phyloP scores from a whole-genome alignment of 2,329 filamentous ascomycete species.

The Penicillium sp. region DNA sequence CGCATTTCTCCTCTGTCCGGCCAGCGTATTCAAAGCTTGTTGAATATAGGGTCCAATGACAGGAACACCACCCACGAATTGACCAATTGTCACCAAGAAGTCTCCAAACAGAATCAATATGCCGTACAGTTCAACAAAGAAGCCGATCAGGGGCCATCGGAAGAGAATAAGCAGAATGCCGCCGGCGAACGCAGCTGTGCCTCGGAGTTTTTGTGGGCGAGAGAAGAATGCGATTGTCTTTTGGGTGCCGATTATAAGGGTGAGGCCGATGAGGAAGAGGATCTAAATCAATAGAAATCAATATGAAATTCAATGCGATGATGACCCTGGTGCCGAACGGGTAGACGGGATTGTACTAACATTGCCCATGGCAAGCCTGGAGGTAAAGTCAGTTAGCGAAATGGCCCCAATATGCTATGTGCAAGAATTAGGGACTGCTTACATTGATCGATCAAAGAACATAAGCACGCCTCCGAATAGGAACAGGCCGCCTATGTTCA shows the following conservation, averaged over 20 bases:
- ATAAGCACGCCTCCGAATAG: slow-evolving; percentile 89
- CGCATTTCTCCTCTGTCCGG: slow-evolving; percentile 66
- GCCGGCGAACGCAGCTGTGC: slow-evolving; percentile 79
- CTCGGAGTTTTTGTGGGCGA: slow-evolving; percentile 85
- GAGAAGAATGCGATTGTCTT: slow-evolving; percentile 95
- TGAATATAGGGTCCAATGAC: slow-evolving; percentile 85
- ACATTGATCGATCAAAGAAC: slow-evolving; percentile 98
- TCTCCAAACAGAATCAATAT: slow-evolving; percentile 93
- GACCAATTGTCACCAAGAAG: slow-evolving; percentile 86
- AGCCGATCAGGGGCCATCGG: slow-evolving; percentile 87
- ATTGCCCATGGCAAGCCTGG: slow-evolving; percentile 94
- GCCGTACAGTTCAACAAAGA: slow-evolving; percentile 85
- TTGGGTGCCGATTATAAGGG: slow-evolving; percentile 86
- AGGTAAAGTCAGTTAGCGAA: background rate
- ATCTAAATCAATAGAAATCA: slow-evolving; percentile 56
- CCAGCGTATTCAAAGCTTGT: slow-evolving; percentile 64
- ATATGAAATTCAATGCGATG: slow-evolving; percentile 11
- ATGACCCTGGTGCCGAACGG: slow-evolving; percentile 2
- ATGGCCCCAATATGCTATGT: background rate
- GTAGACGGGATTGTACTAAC: slow-evolving; percentile 45
- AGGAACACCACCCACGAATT: slow-evolving; percentile 80
- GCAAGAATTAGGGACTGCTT: slow-evolving; percentile 33
- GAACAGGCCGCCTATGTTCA: slow-evolving; percentile 76
- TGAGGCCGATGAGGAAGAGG: slow-evolving; percentile 94
- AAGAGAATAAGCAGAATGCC: slow-evolving; percentile 83